Base-by-base conservation (phyloP, 116 monocot genomes). In the Zostera marina region DNA sequence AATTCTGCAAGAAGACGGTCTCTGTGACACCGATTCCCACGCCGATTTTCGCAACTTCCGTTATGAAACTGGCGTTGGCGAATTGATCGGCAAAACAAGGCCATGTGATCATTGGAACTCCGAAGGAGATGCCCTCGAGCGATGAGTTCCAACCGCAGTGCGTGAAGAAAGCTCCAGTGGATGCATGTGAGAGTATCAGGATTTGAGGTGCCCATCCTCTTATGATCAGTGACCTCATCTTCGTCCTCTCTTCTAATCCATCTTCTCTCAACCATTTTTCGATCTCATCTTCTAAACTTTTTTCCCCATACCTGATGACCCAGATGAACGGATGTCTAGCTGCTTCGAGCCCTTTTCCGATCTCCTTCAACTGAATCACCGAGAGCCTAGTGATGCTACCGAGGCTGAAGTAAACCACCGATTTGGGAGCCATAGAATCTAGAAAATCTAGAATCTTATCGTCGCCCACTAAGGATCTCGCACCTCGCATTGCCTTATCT, bases 91-190 rank as follows among this genome's bases (percentile, higher is more conserved):
- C 23, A 17, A 32, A 63, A 3, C 39, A 19, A 5, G 70, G 70
- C 70, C 70, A 70, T 0, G 63, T 51, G 16, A 63, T 47, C 63
- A 70, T 63, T 19, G 70, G 63, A 63, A 70, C 20, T 5, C 70
- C 70, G 3, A 56, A 47, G 22, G 22, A 8, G 44, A 70, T 9
- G 10, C 40, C 65, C 65, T 84, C 84, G 39, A 80, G 47, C 16
- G 56, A 46, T 22, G 80, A 84, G 61, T 84, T 84, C 84, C 84
- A 84, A 3, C 73, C 73, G 42, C 62, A 63, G 58, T 73, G 68
- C 21, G 73, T 73, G 63, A 73, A 11, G 58, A 73, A 73, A 13
- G 41, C 73, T 0, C 66, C 73, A 0, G 66, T 41, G 0, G 73
- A 44, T 26, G 1, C 19, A 48, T 73, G 72, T 8, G 17, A 16